These are phyloP conservation scores for Neurospora sp. DNA, from an alignment of 495 filamentous ascomycete genomes.

Conservation along the genomic window DNA sequence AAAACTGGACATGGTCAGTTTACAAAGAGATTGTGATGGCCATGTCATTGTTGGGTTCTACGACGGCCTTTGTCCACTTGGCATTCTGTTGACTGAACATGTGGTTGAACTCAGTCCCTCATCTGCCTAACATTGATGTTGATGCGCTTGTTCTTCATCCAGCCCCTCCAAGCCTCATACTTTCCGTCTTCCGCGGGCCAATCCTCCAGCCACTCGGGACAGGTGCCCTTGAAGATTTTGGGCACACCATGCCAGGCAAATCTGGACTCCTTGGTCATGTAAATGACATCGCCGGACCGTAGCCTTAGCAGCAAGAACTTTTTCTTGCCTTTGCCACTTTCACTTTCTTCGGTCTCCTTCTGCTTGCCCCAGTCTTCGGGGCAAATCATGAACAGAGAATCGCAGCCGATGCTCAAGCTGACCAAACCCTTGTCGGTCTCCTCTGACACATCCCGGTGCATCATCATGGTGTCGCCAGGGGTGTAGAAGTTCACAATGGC, in stretches of 20 bases:
- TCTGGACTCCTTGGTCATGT: slow-evolving; percentile 66
- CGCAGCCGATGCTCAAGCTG: slow-evolving; percentile 80
- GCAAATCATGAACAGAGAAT: slow-evolving; percentile 67
- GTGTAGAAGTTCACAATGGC: slow-evolving; percentile 89
- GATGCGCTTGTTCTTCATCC: slow-evolving; percentile 77
- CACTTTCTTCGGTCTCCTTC: slow-evolving; percentile 4
- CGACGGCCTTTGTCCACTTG: background rate
- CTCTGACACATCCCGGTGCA: slow-evolving; percentile 88
- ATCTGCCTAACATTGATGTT: slow-evolving; percentile 92
- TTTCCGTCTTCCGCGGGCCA: slow-evolving; percentile 57
- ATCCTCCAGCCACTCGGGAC: slow-evolving; percentile 58
- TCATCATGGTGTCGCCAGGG: slow-evolving; percentile 74
- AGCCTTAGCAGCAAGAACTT: slow-evolving; percentile 53
- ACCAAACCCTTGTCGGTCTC: slow-evolving; percentile 62
- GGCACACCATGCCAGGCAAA: slow-evolving; percentile 95
- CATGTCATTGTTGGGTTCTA: background rate
- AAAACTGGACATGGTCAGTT: background rate
- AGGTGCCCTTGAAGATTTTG: slow-evolving; percentile 64
- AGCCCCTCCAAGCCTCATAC: slow-evolving; percentile 62
- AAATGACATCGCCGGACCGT: slow-evolving; percentile 69
- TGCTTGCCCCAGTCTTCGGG: slow-evolving; percentile 29
- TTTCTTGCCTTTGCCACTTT: slow-evolving; percentile 12
- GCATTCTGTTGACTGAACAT: background rate
- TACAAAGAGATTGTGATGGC: background rate
- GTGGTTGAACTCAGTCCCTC: slow-evolving; percentile 38